Evolutionary conservation across 805 yeast species (phyloP), one percentile per base, ranked within the genome.

Genomic region (Hanseniaspora meyeri): DNA sequence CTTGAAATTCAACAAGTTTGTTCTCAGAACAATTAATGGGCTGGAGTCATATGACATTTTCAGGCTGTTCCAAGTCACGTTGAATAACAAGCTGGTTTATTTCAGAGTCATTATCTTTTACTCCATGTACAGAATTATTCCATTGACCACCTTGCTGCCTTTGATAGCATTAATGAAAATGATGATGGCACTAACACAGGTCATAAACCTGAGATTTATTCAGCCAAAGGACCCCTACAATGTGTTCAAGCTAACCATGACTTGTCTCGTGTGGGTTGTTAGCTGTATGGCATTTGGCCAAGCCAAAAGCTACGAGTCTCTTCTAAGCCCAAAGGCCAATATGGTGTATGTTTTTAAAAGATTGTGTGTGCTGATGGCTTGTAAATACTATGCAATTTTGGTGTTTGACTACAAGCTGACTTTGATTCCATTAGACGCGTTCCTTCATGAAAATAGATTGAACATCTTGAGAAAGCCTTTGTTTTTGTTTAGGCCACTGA

Each of bases 251-350:
- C 39, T 45, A 16, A 31, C 24, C 8, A 38, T 39, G 32, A 46
- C 51, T 10, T 10, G n/a, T 7, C 29, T 46, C 17, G 43, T 49
- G 3, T 53, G 57, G 50, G 7, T 20, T 11, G 34, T 39, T 8
- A 53, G 57, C 39, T 32, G 43, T 29, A 43, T 42, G 9, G 46
- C 43, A 10, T 51, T 51, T 51, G 55, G 55, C 4, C 47, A 51
- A 43, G 16, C 40, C n/a, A 12, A 31, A 34, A 19, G 24, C 19
- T 10, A 24, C 17, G 16, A 42, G 20, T 20, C 29, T 1, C 34
- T 29, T 17, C 27, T 38, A 27, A 29, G n/a, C 9, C n/a, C 9
- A 9, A 49, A 17, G 17, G 2, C 37, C 31, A 46, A 38, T n/a
- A 2, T 53, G 17, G 24, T 46, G 16, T 53, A 46, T 29, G 16